Evolutionary conservation across 1,284 basidiomycete species (phyloP), one percentile per base, ranked within the genome.

Genomic region (Peniophora sp.): DNA sequence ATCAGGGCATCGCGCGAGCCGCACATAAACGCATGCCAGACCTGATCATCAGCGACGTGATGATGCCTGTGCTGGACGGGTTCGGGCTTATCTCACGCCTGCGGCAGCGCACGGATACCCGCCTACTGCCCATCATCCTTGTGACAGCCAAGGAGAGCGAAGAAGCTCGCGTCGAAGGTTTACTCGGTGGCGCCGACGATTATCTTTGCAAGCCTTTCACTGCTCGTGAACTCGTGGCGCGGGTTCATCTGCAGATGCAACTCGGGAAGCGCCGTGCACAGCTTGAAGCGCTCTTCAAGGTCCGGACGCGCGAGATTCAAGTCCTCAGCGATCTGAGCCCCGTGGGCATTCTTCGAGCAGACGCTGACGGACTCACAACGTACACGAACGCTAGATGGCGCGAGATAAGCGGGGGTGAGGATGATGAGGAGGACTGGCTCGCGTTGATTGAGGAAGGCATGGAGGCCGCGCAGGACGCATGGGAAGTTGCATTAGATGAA

Each of bases 101-200:
- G 23, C 43, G 43, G 5, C 10, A 45, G 10, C 43, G 43, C 6
- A 10, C 43, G 9, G 43, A 45, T 1, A 45, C 43, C 20, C 18
- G 43, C 9, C 17, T 45, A 15, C 23, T 45, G 20, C 43, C 43
- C 20, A 45, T 45, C 43, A 45, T 45, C 43, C 15, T 45, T 11
- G 43, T 45, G 8, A 45, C 43, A 9, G 43, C 43, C n/a, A 45
- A 45, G 43, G 43, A 45, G n/a, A 45, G 20, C 43, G 43, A 45
- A 3, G 43, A 45, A 20, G 43, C 43, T 9, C 15, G 43, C n/a
- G 43, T 45, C 6, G 43, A 45, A 24, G 43, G 43, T 20, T 22
- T 45, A 20, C 14, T 45, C 9, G 12, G 20, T n/a, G 43, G 37
- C n/a, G 37, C 37, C 8, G 37, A 41, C 18, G 37, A 41, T 20